Base-by-base conservation (phyloP, 2,329 filamentous ascomycete species). In the Xylariaceae sp. region DNA sequence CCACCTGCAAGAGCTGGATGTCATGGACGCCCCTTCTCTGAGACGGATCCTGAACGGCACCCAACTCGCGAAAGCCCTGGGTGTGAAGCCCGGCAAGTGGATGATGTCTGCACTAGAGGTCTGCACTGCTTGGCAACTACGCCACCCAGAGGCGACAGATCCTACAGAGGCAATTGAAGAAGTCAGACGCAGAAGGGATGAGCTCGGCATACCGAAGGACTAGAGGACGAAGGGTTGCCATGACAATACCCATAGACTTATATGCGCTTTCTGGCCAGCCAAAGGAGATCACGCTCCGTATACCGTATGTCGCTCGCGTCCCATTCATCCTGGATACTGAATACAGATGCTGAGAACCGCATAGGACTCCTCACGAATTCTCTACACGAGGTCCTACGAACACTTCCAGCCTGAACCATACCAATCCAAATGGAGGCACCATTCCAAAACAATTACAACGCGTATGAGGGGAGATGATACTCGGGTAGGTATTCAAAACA, bases 41-140 rank as follows among this genome's bases (percentile, higher is more conserved):
- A 77, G 75, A 47, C 70, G 72, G 5, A 61, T 86, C 16, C 65
- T 94, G 21, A 84, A 93, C 51, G 90, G 92, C 12, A 82, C 74
- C 24, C 66, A 80, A 33, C 70, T 96, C 14, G 74, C 77, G 13
- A 70, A 77, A 41, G 76, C 74, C 4, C 66, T 96, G 3, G 75
- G 71, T 0, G 62, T 72, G n/a, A 78, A 77, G 42, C 80, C 84
- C 0, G 87, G 86, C 1, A 78, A 68, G n/a, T 96, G 90, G 90
- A 83, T 93, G 71, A 77, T 77, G 34, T 69, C 71, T 29, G 88
- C 88, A 3, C 63, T 94, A 29, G 82, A 93, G 19, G 66, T 88
- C 4, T 83, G 86, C 40, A 75, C 93, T 58, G 78, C 79, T 40
- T 96, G 89, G 88, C 92, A 96, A 59, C 70, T 96, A 33, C 73